These are phyloP conservation scores for Aspergillus vadensis DNA, from an alignment of 2,329 filamentous ascomycete genomes.

Conservation along the genomic window DNA sequence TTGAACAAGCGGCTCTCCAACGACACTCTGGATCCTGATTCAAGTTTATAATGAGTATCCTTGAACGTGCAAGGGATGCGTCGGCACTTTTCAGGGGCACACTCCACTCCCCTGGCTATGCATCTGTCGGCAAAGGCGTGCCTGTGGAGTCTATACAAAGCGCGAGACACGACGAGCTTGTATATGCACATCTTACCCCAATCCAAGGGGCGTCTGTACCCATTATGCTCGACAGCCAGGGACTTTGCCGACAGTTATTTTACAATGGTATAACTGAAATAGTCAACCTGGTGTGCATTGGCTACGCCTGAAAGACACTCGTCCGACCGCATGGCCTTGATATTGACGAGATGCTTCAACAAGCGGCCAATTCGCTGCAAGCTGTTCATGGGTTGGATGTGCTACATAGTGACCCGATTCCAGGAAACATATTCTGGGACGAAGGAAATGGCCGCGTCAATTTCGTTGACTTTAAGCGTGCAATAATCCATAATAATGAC, in stretches of 20 bases:
- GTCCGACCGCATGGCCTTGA: conserved; percentile 14
- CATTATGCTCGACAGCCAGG: conserved; percentile 27
- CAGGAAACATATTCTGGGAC: conserved; percentile 18
- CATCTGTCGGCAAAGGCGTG: conserved; percentile 29
- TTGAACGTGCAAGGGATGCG: conserved; percentile 28
- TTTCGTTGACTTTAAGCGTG: conserved; percentile 25
- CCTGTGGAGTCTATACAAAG: conserved; percentile 20
- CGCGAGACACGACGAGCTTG: conserved; percentile 22
- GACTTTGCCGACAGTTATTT: conserved; percentile 21
- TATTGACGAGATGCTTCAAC: conserved; percentile 7
- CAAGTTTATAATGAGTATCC: conserved; percentile 20
- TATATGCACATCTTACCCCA: conserved; percentile 23
- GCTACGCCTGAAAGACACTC: conserved; percentile 20
- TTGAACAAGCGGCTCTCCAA: conserved; percentile 11
- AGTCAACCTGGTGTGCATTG: conserved; percentile 25
- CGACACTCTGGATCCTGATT: conserved; percentile 1
- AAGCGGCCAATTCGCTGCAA: conserved; percentile 22
- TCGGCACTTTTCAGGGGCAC: conserved; percentile 32
- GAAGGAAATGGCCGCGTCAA: conserved; percentile 17
- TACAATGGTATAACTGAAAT: conserved; percentile 26
- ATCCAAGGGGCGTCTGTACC: conserved; percentile 27
- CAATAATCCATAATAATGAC: conserved; percentile 11
- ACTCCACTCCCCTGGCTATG: conserved; percentile 31
- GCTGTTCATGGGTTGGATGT: conserved; percentile 21
- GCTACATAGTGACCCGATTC: conserved; percentile 23